Conservation (phyloP, 192 early-diverging fungal species). For the Phlyctochytrium planicorne region DNA sequence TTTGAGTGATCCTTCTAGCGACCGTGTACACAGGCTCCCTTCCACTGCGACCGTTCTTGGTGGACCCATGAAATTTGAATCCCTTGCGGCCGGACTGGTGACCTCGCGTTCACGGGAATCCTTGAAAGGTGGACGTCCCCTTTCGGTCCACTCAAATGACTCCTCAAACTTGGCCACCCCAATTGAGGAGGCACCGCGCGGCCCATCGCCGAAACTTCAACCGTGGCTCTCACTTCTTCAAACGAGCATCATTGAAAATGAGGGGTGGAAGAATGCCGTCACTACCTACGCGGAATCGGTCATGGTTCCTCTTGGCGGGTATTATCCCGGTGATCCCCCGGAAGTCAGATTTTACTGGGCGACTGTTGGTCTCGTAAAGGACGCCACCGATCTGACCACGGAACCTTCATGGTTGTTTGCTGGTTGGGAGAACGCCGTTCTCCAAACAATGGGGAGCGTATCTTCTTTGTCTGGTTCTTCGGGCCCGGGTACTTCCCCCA, state of each 20-base stretch:
- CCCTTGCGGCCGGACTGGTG: neutral
- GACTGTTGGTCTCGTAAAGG: constrained; percentile 12
- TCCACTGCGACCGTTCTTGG: neutral
- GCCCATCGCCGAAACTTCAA: neutral
- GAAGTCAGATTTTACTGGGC: constrained; percentile 19
- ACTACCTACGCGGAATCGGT: neutral
- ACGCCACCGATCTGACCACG: constrained; percentile 6
- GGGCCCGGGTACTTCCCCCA: neutral
- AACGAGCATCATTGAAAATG: constrained; percentile 2
- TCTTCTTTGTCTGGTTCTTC: too few relatives aligned
- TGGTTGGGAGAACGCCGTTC: neutral
- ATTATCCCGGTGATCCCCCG: neutral
- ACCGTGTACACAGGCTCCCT: neutral
- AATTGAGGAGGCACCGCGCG: neutral
- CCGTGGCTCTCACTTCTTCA: constrained; percentile 14
- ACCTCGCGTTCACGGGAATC: neutral
- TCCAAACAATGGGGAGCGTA: neutral
- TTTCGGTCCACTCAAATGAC: neutral
- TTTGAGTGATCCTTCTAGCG: neutral
- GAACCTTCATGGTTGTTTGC: neutral
- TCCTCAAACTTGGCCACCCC: neutral
- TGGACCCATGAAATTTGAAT: neutral
- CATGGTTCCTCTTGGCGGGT: neutral
- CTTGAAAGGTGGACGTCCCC: neutral
- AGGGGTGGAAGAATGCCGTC: constrained; percentile 6